Percentiles rank a stretch among this genome's conserved stretches.
phyloP scores from a whole-genome alignment of 2,329 filamentous ascomycete species.

The Beauveria rudraprayagi region DNA sequence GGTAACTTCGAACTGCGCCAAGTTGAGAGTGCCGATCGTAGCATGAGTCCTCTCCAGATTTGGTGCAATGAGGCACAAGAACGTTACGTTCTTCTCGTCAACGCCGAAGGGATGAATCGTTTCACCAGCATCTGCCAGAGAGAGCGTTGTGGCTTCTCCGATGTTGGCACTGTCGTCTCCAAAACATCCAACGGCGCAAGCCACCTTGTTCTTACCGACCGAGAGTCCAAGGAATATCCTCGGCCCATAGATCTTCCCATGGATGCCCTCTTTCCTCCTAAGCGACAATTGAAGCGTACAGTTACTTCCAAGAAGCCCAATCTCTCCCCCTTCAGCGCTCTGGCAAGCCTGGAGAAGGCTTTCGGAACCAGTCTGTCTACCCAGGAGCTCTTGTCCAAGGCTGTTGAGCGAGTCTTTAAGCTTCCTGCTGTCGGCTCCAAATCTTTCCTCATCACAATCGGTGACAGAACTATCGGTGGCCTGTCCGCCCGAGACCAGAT shows the following conservation, averaged over 20 bases:
- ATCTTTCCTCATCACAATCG: conserved; percentile 94
- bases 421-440: conserved; percentile 93
- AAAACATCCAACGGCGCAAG: conserved; percentile 55
- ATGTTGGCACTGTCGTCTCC: conserved; percentile 70
- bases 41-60: conserved; percentile 93
- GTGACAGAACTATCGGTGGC: conserved; percentile 84
- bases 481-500: conserved; percentile 87
- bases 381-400: conserved; percentile 52
- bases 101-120: conserved; percentile 68
- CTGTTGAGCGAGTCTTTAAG: conserved; percentile 71
- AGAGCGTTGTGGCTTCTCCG: conserved; percentile 86
- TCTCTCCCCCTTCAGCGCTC: conserved; percentile 64
- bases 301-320: conserved; percentile 62
- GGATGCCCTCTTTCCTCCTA: conserved; percentile 80
- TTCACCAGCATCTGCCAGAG: conserved; percentile 62
- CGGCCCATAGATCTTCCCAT: conserved; percentile 84
- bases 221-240: conserved; percentile 66
- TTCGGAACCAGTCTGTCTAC: conserved; percentile 43
- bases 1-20: conserved; percentile 92
- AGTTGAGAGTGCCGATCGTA: conserved; percentile 79
- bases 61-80: conserved; percentile 98
- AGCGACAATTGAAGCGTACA: conserved; percentile 68
- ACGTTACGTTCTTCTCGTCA: conserved; percentile 86
- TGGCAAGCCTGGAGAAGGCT: conserved; percentile 55
- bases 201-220: conserved; percentile 71